phyloP scores from a whole-genome alignment of 1,284 basidiomycete genomes.

The Puccinia sorghi region DNA sequence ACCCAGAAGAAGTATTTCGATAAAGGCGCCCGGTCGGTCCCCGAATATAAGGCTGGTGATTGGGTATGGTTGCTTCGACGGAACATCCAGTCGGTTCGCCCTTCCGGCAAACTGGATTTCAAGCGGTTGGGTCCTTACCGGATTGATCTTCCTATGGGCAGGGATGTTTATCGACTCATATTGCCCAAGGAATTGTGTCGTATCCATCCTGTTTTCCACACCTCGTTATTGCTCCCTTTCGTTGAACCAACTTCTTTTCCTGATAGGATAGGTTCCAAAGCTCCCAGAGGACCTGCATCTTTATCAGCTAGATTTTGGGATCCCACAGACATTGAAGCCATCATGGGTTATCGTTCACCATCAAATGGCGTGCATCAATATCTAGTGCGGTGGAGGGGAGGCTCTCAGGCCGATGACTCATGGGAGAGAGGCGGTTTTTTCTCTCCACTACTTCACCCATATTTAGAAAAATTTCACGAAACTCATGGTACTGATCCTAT shows the following conservation, averaged over 20 bases:
- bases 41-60: background rate
- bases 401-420: conserved; percentile 3
- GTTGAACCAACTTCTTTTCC: background rate
- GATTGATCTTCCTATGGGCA: background rate
- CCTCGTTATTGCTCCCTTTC: background rate
- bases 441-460: background rate
- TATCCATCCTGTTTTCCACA: conserved; percentile 15
- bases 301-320: background rate
- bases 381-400: background rate
- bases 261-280: background rate
- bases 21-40: background rate
- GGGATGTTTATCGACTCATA: background rate
- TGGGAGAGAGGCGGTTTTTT: conserved; percentile 6
- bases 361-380: background rate
- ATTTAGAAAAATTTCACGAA: background rate
- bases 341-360: background rate
- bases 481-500: background rate
- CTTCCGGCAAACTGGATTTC: conserved; percentile 1
- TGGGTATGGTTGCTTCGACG: conserved; percentile 1
- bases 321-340: background rate
- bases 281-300: background rate
- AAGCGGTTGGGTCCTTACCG: conserved; percentile 5
- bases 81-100: background rate
- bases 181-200: background rate
- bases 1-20: background rate